Conservation (phyloP, 768 basidiomycete species). For the Cyclocybe aegerita region DNA sequence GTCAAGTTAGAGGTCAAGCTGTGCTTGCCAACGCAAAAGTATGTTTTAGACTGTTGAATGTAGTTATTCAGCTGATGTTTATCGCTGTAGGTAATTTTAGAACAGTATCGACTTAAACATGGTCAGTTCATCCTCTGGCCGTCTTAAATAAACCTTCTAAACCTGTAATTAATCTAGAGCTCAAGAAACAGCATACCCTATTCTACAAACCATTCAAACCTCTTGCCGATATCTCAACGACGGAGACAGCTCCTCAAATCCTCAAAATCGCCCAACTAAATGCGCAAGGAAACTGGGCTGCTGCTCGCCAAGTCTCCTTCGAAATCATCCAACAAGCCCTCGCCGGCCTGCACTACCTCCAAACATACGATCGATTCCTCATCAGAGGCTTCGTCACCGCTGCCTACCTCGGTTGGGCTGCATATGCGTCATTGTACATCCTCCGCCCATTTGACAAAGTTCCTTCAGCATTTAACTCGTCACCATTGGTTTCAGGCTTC, state of each 20-base stretch:
- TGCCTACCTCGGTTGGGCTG: slow-evolving; percentile 80
- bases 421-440: slow-evolving; percentile 60
- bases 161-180: slow-evolving; percentile 36
- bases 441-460: slow-evolving; percentile 38
- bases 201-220: slow-evolving; percentile 61
- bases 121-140: slow-evolving; percentile 40
- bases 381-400: slow-evolving; percentile 67
- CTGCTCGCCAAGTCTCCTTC: slow-evolving; percentile 48
- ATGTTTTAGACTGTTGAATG: not conserved
- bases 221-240: slow-evolving; percentile 35
- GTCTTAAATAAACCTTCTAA: not conserved
- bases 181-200: slow-evolving; percentile 57
- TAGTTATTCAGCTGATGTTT: not conserved
- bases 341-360: slow-evolving; percentile 71
- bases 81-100: slow-evolving; percentile 54
- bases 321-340: slow-evolving; percentile 55
- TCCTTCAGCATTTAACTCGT: not conserved
- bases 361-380: slow-evolving; percentile 80
- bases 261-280: slow-evolving; percentile 47
- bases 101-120: slow-evolving; percentile 78
- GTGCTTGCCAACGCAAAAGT: slow-evolving; percentile 69
- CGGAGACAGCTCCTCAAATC: slow-evolving; percentile 32
- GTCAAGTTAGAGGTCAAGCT: slow-evolving; percentile 41
- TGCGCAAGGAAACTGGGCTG: slow-evolving; percentile 36
- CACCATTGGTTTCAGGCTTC: slow-evolving; percentile 3